Base-by-base conservation (phyloP, 1,139 yeast genomes). In the Geotrichum candidum region DNA sequence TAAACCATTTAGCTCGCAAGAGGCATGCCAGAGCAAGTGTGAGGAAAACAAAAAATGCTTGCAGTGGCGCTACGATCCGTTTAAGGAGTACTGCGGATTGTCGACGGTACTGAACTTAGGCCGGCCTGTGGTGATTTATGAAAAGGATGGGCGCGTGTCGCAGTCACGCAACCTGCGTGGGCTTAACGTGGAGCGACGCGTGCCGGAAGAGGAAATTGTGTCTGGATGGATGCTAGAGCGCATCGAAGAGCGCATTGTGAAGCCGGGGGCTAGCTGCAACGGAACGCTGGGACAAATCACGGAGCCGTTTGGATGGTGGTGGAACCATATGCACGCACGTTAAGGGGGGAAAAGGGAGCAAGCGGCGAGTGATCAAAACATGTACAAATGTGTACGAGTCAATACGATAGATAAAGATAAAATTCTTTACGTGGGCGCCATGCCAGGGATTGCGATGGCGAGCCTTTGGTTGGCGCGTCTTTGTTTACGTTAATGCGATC, bases 1-100 rank as follows among this genome's bases (percentile, higher is more conserved):
- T 3, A 45, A 64, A 15, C 70, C 70, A 9, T 65, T 65, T 41
- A 67, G 60, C 15, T 65, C 68, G 4, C 48, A 64, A 13, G 66
- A 63, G 1, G 59, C 61, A 22, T 74, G 77, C 60, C 57, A 60
- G 27, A n/a, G 41, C 13, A 67, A 67, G 5, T 74, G 77, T 58
- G 63, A 66, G 45, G 58, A 41, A 1, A 25, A 35, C 9, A 56
- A 58, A 7, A 58, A 56, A n/a, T 74, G 77, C 63, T 53, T 67
- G n/a, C 66, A 66, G 9, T 74, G 69, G 68, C 59, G 69, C 45
- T 70, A 65, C 61, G 62, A 61, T 10, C 65, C 66, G 0, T 65
- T 61, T 22, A 64, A 56, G 23, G 50, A 64, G 15, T 57, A 60
- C 23, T 71, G 73, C 54, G 66, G 67, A 3, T 53, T 69, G 9